Evolutionary conservation across 768 basidiomycete genomes (phyloP), one percentile per base, ranked within the genome.

Genomic region (Tubosaeta sp.): DNA sequence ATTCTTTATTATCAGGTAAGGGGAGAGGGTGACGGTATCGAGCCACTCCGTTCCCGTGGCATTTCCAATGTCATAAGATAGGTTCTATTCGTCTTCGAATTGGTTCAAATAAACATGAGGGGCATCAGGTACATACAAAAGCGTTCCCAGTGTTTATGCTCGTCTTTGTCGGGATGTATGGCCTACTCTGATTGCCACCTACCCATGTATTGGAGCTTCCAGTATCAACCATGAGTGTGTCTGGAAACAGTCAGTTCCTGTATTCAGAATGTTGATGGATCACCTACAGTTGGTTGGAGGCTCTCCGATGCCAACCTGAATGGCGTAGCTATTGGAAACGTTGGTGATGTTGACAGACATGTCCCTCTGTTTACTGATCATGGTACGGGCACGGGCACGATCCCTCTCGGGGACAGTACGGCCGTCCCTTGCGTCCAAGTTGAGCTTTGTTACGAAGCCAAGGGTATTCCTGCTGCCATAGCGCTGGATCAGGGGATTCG

Each of bases 181-280:
- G 41, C 14, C 18, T 25, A 3, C 3, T 4, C 12, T 31, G 24
- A n/a, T 31, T 47, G 11, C 58, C 55, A 24, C 66, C 66, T 22
- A 67, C 39, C 55, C 58, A 67, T 6, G 63, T 67, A 48, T 63
- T 66, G 30, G 63, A 61, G 42, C 63, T 65, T 21, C 66, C 66
- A 7, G 66, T 66, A 48, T 67, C 66, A 31, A 67, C 53, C 16
- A 67, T 18, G 13, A 67, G 58, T 8, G 55, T 52, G 31, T 63
- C 69, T 69, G 12, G 18, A 24, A 19, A 1, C n/a, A 6, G 12
- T 51, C 19, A 51, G 21, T 14, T 21, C 22, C 3, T 6, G 7
- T 12, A 4, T 38, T 9, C 10, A 24, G 1, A 7, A 22, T 6
- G 3, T 6, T 24, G 19, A 29, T 4, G 2, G 11, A 25, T 27